Base-by-base conservation (phyloP, 805 yeast species). In the Candida nonsorbophila region DNA sequence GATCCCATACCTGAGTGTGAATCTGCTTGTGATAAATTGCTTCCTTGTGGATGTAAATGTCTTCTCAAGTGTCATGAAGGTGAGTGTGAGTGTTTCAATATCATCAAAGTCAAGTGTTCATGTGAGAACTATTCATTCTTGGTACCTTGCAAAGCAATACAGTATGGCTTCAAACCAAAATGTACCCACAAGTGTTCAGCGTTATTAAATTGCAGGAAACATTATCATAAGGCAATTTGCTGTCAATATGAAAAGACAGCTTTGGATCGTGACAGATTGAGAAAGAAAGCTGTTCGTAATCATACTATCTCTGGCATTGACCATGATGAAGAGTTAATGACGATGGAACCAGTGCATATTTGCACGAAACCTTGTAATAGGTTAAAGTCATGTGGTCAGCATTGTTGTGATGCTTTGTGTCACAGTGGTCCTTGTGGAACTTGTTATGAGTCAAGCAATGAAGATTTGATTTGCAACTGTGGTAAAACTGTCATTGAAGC, bases 1-100 rank as follows among this genome's bases (percentile, higher is more conserved):
- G 95, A 85, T 39, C 81, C 86, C 1, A 67, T 86, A 20, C 92
- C 95, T 4, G 74, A 79, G 7, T 87, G 97, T 58, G 77, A 67
- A 5, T 45, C 64, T 3, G 54, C 55, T 0, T 87, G 97, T 54
- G 79, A 69, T 4, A 83, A 81, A 50, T 29, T 33, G 6, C 52
- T 85, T 22, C 53, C 66, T 0, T 87, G 96, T 61, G 95, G 95
- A 2, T 90, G 76, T 41, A 46, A 37, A 11, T 87, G 96, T 53
- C 62, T 67, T 33, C 66, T 73, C 52, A 59, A 59, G 16, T 87
- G 97, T 53, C 97, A 87, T 52, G 69, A 65, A 9, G 96, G 94
- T 1, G 67, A 67, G 1, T 87, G 95, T 48, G 68, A 58, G 51
- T 88, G 96, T 54, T 63, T 54, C 38, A 69, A 70, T 39, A 35